These are phyloP conservation scores for Rubia tinctorum DNA, from an alignment of 305 asterid species.

Conservation along the genomic window DNA sequence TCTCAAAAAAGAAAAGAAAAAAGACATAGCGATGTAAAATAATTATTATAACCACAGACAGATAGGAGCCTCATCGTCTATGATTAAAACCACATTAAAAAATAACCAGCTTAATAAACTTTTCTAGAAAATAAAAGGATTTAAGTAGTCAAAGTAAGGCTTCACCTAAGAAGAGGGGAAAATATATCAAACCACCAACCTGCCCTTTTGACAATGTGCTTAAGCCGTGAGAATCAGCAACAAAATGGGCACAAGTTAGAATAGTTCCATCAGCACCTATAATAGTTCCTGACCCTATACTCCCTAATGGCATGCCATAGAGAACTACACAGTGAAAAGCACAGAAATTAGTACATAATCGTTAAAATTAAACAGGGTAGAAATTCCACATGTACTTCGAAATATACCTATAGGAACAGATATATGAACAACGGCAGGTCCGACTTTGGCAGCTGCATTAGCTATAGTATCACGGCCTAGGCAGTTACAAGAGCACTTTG, in stretches of 20 bases:
- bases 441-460: constrained; percentile 77
- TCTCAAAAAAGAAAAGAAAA: too few species aligned
- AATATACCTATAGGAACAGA: constrained; percentile 42
- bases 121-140: not conserved
- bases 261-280: constrained; percentile 83
- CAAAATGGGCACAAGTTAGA: constrained; percentile 91
- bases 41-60: not conserved
- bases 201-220: constrained; percentile 55
- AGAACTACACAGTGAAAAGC: constrained; percentile 39
- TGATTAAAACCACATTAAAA: not conserved
- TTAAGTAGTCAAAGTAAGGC: not conserved
- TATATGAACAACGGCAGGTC: constrained; percentile 89
- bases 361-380: not conserved
- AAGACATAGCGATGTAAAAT: not conserved
- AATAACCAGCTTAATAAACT: not conserved
- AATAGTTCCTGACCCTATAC: constrained; percentile 88
- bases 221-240: constrained; percentile 58
- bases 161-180: not conserved
- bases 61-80: not conserved
- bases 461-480: constrained; percentile 80
- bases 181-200: constrained; percentile 32
- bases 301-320: constrained; percentile 51
- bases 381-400: not conserved
- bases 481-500: constrained; percentile 58
- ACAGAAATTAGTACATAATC: not conserved